Evolutionary conservation across 768 basidiomycete genomes (phyloP), one percentile per base, ranked within the genome.

Genomic region (Paxillus rubicundulus): DNA sequence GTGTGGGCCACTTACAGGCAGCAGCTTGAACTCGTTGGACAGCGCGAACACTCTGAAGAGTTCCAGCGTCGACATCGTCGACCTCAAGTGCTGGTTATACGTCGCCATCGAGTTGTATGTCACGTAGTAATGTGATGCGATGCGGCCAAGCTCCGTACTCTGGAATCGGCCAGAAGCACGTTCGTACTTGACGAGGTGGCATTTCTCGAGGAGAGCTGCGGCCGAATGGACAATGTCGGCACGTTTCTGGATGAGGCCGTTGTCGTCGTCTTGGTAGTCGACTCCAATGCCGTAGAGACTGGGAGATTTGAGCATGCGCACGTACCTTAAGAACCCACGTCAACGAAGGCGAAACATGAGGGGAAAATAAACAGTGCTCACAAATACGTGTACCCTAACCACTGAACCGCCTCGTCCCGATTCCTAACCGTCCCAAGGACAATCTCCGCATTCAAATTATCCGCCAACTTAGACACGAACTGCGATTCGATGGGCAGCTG

Each of bases 401-500:
- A 98, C 64, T 97, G 92, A 2, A 98, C 95, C 6, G 93, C 97
- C 64, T 98, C 96, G 62, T 98, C 94, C 18, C 95, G 78, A 71
- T 97, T 98, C 59, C 97, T 77, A 49, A 98, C 86, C 0, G 90
- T 95, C 5, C 97, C 97, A 16, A 97, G 77, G 1, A 98, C 96
- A 39, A 98, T 89, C 74, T 98, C 97, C 13, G 96, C 97, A 68
- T 98, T 98, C 61, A 98, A 70, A 64, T 97, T 96, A 65, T 99
- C 97, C 24, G 92, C 90, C 58, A 99, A 75, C 68, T 89, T 93
- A 33, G 84, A 76, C 27, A 99, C 91, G 56, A 96, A 92, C 72
- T 98, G 97, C 14, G 84, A 86, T 72, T 99, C 97, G 66, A 99
- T 99, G 0, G 97, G 97, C 13, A 99, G 79, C 67, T 98, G 97